Evolutionary conservation across 768 basidiomycete genomes (phyloP), one percentile per base, ranked within the genome.

Genomic region (Hemileccinum impolitum): DNA sequence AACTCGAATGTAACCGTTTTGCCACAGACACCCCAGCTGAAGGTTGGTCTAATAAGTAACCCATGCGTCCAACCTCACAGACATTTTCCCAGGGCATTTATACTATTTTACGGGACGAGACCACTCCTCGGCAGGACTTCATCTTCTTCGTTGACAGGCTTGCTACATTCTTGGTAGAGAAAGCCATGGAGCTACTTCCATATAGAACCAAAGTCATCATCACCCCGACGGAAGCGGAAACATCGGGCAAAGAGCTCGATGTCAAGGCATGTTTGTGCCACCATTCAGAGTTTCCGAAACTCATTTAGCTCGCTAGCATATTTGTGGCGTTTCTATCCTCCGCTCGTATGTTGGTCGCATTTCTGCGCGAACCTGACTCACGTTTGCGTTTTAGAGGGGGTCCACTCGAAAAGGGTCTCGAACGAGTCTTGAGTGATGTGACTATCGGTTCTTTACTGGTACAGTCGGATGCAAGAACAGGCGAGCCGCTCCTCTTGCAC

Each of bases 111-210:
- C 79, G 95, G 8, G 85, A 92, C 57, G 72, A 70, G 47, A 76
- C 70, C n/a, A 85, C 89, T 0, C 70, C 71, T 12, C 75, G 84
- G 15, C 88, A 89, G 57, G 93, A 97, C 61, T 98, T 97, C 60
- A 84, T 97, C 34, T 95, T 96, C 73, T 93, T 92, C 62, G 81
- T 82, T 0, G 93, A 96, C 63, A 79, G 95, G 15, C 71, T 98
- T 2, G 81, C 94, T 0, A 93, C 90, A 0, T 68, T 91, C 17
- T 69, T 98, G 19, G 81, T 90, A 5, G 95, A 98, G 67, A 78
- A 83, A 63, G 91, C 93, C 0, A 73, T 94, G 61, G 85, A 86
- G 37, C 75, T 82, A 50, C 75, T 98, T n/a, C 93, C 93, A 2
- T 90, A 85, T 67, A 62, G 70, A 26, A 61, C 73, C 3, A 80